Evolutionary conservation across 2,329 filamentous ascomycete genomes (phyloP).

Genomic region (Fusarium napiforme): DNA sequence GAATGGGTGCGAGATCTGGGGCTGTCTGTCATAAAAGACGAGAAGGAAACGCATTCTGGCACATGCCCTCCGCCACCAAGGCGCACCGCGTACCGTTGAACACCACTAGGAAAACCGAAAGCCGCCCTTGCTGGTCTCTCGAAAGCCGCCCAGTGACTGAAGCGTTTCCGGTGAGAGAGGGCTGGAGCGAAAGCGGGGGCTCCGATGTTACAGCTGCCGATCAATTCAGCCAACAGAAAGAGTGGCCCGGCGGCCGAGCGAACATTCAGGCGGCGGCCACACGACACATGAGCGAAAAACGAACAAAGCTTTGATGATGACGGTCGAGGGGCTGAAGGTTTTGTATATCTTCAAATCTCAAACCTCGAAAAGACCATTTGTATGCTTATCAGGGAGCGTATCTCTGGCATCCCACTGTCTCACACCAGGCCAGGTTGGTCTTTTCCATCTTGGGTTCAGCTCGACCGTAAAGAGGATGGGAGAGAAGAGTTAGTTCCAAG

Average conservation of each 20-base stretch:
- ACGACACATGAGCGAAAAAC: background rate
- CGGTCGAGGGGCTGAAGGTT: background rate
- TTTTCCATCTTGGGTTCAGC: conserved; percentile 12
- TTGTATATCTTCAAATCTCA: background rate
- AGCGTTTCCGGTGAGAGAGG: conserved; percentile 31
- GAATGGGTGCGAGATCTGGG: conserved; percentile 11
- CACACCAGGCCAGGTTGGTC: background rate
- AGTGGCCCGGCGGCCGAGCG: conserved; percentile 16
- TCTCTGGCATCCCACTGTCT: conserved; percentile 18
- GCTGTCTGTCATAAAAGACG: conserved; percentile 4
- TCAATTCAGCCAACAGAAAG: conserved; percentile 19
- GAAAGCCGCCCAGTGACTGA: conserved; percentile 18
- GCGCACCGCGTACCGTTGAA: conserved; percentile 14
- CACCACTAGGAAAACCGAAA: conserved; percentile 22
- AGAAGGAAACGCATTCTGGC: conserved; percentile 18
- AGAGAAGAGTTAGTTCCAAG: conserved; percentile 30
- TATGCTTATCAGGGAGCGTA: conserved; percentile 25
- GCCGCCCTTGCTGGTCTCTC: conserved; percentile 20
- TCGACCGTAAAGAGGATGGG: conserved; percentile 21
- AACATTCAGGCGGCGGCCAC: conserved; percentile 15
- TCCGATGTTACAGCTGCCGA: conserved; percentile 37
- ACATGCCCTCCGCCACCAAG: conserved; percentile 30
- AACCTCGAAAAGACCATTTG: background rate
- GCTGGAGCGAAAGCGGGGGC: conserved; percentile 29
- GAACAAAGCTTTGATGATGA: background rate